Conservation (phyloP, 2,329 filamentous ascomycete genomes). For the Coniochaeta prunicola region DNA sequence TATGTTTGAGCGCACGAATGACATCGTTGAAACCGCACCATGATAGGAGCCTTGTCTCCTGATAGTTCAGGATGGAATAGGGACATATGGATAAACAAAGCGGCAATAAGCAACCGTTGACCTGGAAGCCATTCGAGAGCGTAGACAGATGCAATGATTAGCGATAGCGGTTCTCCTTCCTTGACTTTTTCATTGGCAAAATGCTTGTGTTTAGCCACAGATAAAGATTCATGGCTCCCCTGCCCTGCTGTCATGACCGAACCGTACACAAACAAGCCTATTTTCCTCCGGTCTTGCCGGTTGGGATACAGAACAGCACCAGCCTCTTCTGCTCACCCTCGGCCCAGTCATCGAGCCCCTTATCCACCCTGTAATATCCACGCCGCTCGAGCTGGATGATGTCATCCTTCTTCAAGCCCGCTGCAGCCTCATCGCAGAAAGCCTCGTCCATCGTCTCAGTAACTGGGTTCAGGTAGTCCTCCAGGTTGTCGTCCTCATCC, state of each 20-base stretch:
- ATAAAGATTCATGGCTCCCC: neutral
- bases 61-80: neutral
- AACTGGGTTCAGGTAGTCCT: conserved; percentile 71
- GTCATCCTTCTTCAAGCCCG: conserved; percentile 72
- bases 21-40: neutral
- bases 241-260: neutral
- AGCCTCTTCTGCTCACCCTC: conserved; percentile 44
- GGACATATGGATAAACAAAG: neutral
- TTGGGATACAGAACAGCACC: conserved; percentile 51
- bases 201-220: neutral
- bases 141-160: neutral
- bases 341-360: conserved; percentile 42
- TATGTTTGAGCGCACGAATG: neutral
- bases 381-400: conserved; percentile 94
- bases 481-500: conserved; percentile 77
- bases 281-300: conserved; percentile 35
- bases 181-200: neutral
- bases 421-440: conserved; percentile 74
- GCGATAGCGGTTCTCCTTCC: neutral
- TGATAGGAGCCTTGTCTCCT: neutral
- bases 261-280: conserved; percentile 3
- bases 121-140: neutral
- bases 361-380: conserved; percentile 85
- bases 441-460: conserved; percentile 71
- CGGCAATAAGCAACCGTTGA: neutral